Percentiles rank a stretch among this genome's conserved stretches.
These are phyloP conservation scores for Botrytis deweyae DNA, from an alignment of 2,329 filamentous ascomycete species.

Conservation along the genomic window DNA sequence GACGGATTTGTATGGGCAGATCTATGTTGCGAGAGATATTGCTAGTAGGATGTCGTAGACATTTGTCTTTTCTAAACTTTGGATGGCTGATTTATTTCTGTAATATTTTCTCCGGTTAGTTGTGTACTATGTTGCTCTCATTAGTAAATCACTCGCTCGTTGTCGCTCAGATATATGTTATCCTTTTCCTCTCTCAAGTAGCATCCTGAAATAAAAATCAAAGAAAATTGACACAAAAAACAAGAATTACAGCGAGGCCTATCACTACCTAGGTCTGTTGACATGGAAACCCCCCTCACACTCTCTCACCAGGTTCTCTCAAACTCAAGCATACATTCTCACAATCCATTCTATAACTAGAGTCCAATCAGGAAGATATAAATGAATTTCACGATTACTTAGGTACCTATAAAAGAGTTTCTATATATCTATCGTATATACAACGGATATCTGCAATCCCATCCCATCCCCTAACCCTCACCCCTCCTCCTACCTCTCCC, in stretches of 20 bases:
- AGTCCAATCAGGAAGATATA: background rate
- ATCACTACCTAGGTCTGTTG: background rate
- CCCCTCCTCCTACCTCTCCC: too few species aligned
- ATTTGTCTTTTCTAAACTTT: background rate
- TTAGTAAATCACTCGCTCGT: background rate
- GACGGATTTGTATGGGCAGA: slow-evolving; percentile 25
- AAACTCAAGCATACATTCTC: background rate
- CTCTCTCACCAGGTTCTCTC: background rate
- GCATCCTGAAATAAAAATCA: background rate
- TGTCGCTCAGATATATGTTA: background rate
- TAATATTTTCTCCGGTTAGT: background rate
- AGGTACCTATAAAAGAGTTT: background rate
- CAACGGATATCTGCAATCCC: too few species aligned
- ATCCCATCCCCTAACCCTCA: too few species aligned
- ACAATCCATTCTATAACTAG: background rate
- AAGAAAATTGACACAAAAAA: background rate
- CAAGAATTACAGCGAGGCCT: background rate
- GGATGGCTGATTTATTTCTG: background rate
- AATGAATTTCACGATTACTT: background rate
- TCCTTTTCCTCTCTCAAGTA: background rate
- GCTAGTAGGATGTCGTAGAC: slow-evolving; percentile 1
- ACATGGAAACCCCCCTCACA: background rate
- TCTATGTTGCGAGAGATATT: slow-evolving; percentile 24
- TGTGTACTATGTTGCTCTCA: background rate
- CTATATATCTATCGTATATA: background rate